Evolutionary conservation across 768 basidiomycete genomes (phyloP).

Genomic region (Pholiota molesta): DNA sequence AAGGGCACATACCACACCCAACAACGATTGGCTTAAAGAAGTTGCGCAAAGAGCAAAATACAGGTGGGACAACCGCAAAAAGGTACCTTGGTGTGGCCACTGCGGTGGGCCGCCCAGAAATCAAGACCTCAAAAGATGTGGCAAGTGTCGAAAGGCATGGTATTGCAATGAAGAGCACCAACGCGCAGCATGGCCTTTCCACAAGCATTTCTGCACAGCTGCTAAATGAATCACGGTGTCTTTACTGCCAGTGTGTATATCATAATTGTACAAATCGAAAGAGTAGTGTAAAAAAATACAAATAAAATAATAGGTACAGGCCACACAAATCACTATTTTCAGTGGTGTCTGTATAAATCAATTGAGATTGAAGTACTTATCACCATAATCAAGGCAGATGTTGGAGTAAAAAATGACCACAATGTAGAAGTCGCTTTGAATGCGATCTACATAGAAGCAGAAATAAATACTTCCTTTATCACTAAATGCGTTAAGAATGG

Average conservation of each 20-base stretch:
- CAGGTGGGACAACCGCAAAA: conserved; percentile 22
- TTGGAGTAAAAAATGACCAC: too few relatives aligned
- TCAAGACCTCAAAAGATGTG: conserved; percentile 18
- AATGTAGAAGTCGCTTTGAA: too few relatives aligned
- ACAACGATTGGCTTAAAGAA: neutral
- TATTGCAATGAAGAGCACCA: conserved; percentile 27
- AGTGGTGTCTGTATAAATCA: neutral
- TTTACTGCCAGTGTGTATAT: too few relatives aligned
- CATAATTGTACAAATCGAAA: neutral
- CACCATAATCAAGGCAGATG: too few relatives aligned
- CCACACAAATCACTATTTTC: neutral
- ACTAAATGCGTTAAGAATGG: too few relatives aligned
- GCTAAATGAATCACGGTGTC: too few relatives aligned
- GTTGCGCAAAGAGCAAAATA: conserved; percentile 12
- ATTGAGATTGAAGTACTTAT: conserved; percentile 13
- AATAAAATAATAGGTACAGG: neutral
- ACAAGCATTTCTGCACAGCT: conserved; percentile 24
- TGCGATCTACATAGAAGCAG: too few relatives aligned
- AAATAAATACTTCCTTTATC: too few relatives aligned
- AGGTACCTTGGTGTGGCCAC: conserved; percentile 25
- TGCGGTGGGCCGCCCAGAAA: conserved; percentile 24
- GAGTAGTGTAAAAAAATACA: neutral
- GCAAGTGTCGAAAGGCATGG: conserved; percentile 19
- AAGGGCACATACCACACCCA: conserved; percentile 4
- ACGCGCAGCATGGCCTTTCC: conserved; percentile 24